These are phyloP conservation scores for Pseudopyricularia cyperi DNA, from an alignment of 2,329 filamentous ascomycete species.

Conservation along the genomic window DNA sequence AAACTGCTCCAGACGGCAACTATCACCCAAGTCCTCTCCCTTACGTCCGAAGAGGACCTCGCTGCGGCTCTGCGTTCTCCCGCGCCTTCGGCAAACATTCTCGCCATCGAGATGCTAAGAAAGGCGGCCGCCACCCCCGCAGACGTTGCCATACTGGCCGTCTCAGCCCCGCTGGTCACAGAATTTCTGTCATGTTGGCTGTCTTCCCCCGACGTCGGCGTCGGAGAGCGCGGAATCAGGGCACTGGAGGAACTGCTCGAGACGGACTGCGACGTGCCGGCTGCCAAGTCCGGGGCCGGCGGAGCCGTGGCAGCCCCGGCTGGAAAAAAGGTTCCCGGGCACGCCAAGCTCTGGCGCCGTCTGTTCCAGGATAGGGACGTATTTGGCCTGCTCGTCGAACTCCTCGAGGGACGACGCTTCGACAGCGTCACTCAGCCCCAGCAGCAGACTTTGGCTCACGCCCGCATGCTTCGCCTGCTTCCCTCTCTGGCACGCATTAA, in stretches of 20 bases:
- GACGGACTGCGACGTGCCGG: constrained; percentile 33
- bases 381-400: constrained; percentile 27
- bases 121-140: constrained; percentile 36
- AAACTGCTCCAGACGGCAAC: constrained; percentile 41
- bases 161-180: constrained; percentile 32
- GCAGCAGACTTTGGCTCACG: constrained; percentile 36
- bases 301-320: no score
- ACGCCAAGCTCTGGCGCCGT: constrained; percentile 39
- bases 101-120: constrained; percentile 41
- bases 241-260: constrained; percentile 42
- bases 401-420: constrained; percentile 18
- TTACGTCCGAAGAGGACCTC: constrained; percentile 37
- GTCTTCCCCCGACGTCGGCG: constrained; percentile 35
- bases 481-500: constrained; percentile 36
- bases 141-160: constrained; percentile 36
- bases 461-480: constrained; percentile 36
- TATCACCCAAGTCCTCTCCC: constrained; percentile 35
- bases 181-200: constrained; percentile 40
- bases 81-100: constrained; percentile 40
- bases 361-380: constrained; percentile 32
- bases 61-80: constrained; percentile 39
- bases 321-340: constrained; percentile 28
- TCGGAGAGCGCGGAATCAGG: constrained; percentile 37
- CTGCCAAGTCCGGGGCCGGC: constrained; percentile 8
- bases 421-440: constrained; percentile 10